These are phyloP conservation scores for Fusarium sp. DNA, from an alignment of 2,329 filamentous ascomycete genomes.

Conservation along the genomic window DNA sequence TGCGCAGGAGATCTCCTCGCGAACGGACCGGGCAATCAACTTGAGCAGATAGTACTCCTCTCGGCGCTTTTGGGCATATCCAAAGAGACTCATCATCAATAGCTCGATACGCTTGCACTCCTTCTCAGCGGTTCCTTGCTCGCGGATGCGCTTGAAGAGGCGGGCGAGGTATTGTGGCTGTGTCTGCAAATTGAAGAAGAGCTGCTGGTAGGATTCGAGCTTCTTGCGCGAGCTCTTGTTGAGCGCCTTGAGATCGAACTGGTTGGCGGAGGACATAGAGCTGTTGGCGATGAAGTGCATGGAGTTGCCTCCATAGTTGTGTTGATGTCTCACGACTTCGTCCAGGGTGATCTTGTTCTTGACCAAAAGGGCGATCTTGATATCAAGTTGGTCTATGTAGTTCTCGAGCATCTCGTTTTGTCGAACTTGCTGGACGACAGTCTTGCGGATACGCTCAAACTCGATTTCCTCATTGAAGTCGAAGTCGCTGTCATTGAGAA, in stretches of 20 bases:
- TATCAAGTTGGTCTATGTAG: slow-evolving; percentile 97
- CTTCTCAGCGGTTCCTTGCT: slow-evolving; percentile 87
- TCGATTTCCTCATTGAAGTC: slow-evolving; percentile 99
- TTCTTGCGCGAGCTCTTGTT: slow-evolving; percentile 98
- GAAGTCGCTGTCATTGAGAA: slow-evolving; percentile 97
- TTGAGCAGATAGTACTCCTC: slow-evolving; percentile 98
- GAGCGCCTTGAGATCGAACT: slow-evolving; percentile 94
- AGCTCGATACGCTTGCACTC: slow-evolving; percentile 93
- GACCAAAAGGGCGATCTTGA: slow-evolving; percentile 97
- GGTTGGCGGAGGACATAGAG: slow-evolving; percentile 88
- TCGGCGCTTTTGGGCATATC: slow-evolving; percentile 94
- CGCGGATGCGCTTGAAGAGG: slow-evolving; percentile 84
- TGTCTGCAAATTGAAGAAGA: slow-evolving; percentile 97
- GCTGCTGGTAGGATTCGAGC: slow-evolving; percentile 94
- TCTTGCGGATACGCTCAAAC: slow-evolving; percentile 93
- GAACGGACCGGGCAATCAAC: slow-evolving; percentile 82
- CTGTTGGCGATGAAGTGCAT: slow-evolving; percentile 87
- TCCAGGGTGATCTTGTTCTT: slow-evolving; percentile 99
- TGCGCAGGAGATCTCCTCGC: slow-evolving; percentile 84
- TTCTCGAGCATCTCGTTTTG: slow-evolving; percentile 98
- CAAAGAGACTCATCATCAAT: slow-evolving; percentile 95
- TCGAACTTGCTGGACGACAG: slow-evolving; percentile 94
- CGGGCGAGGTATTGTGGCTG: slow-evolving; percentile 94
- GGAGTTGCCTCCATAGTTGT: slow-evolving; percentile 91
- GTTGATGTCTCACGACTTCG: slow-evolving; percentile 96